Conservation (phyloP, 495 filamentous ascomycete species). For the Pyrenopolyporus hunteri region DNA sequence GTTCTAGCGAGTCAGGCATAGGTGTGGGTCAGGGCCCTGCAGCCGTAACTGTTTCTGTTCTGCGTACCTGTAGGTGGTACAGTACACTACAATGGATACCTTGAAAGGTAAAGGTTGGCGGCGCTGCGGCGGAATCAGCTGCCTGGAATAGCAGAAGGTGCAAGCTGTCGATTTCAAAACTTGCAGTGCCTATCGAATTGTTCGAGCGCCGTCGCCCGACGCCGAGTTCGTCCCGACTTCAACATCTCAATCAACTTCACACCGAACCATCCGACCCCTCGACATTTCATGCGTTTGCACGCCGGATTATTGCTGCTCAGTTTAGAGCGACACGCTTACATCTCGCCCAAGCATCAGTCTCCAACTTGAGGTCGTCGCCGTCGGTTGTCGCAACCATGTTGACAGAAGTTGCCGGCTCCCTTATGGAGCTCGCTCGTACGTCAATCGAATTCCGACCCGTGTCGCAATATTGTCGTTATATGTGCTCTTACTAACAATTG, state of each 20-base stretch:
- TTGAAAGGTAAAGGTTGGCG: not conserved
- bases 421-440: conserved; percentile 52
- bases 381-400: conserved; percentile 38
- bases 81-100: not conserved
- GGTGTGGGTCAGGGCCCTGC: no score
- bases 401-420: conserved; percentile 47
- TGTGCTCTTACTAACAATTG: conserved; percentile 25
- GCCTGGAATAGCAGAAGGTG: conserved; percentile 32
- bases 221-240: not conserved
- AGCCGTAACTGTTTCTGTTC: no score
- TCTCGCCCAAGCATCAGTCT: conserved; percentile 20
- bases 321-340: conserved; percentile 30
- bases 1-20: no score
- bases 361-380: conserved; percentile 28
- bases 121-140: conserved; percentile 27
- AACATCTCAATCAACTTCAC: conserved; percentile 1
- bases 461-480: not conserved
- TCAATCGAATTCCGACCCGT: not conserved
- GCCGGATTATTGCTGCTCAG: conserved; percentile 30
- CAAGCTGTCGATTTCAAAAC: conserved; percentile 41
- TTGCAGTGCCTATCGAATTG: conserved; percentile 21
- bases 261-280: not conserved
- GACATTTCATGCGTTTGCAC: conserved; percentile 36
- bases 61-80: not conserved
- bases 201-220: conserved; percentile 21